These are phyloP conservation scores for Botryosphaeria dothidea DNA, from an alignment of 2,329 filamentous ascomycete genomes.

Conservation along the genomic window DNA sequence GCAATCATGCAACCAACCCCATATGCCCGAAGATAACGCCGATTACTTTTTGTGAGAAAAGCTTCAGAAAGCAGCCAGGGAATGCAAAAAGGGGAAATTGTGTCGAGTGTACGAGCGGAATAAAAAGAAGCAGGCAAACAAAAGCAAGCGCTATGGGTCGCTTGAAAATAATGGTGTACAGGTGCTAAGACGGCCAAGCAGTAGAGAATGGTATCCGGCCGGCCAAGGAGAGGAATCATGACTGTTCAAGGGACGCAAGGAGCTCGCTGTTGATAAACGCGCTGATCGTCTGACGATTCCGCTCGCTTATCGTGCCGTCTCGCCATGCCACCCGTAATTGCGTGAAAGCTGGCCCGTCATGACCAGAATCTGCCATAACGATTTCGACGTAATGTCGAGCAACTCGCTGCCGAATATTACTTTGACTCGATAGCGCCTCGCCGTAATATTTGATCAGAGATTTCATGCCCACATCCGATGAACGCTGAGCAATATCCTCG, in stretches of 20 bases:
- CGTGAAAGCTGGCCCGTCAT: conserved; percentile 50
- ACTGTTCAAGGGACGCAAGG: conserved; percentile 53
- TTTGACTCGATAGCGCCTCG: conserved; percentile 54
- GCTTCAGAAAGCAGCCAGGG: conserved; percentile 8
- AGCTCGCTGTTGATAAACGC: conserved; percentile 54
- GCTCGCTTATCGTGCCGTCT: conserved; percentile 55
- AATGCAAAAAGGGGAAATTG: conserved; percentile 10
- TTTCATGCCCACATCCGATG: conserved; percentile 58
- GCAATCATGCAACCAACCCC: conserved; percentile 20
- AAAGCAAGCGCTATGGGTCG: conserved; percentile 12
- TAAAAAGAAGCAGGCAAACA: not conserved
- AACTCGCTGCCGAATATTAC: conserved; percentile 54
- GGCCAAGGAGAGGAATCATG: conserved; percentile 3
- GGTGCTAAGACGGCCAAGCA: conserved; percentile 15
- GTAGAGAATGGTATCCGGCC: not conserved
- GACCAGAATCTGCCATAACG: conserved; percentile 49
- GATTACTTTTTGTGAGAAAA: conserved; percentile 18
- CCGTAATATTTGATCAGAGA: conserved; percentile 68
- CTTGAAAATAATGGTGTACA: conserved; percentile 17
- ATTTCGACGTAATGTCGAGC: conserved; percentile 58
- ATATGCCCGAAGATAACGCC: conserved; percentile 19
- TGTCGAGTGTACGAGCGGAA: not conserved
- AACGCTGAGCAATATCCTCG: conserved; percentile 59
- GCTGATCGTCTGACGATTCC: conserved; percentile 58
- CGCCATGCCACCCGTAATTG: conserved; percentile 55